These are phyloP conservation scores for Echium plantagineum DNA, from an alignment of 257 asterid genomes.

Conservation along the genomic window DNA sequence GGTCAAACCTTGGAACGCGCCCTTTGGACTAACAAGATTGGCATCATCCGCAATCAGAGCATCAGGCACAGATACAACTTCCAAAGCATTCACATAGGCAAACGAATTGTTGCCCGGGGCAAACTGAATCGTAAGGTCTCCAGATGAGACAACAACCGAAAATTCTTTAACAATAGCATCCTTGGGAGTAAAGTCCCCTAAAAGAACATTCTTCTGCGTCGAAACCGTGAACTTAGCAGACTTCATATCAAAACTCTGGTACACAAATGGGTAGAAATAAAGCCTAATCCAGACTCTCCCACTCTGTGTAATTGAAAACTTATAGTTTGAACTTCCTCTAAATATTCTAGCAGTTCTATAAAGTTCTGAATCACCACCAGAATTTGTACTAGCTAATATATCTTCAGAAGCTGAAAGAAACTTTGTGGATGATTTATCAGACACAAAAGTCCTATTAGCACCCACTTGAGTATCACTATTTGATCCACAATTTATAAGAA, in stretches of 20 bases:
- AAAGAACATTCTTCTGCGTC: constrained; percentile 28
- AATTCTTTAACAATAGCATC: constrained; percentile 21
- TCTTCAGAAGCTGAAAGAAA: constrained; percentile 39
- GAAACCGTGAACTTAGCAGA: constrained; percentile 50
- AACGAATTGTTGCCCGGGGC: constrained; percentile 28
- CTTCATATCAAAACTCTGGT: constrained; percentile 33
- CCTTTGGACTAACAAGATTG: constrained; percentile 22
- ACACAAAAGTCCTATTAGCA: constrained; percentile 30
- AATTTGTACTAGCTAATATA: constrained; percentile 35
- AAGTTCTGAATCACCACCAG: constrained; percentile 29
- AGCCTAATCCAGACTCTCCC: constrained; percentile 68
- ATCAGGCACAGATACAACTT: constrained; percentile 39
- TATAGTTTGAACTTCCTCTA: constrained; percentile 36
- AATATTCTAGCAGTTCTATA: constrained; percentile 51
- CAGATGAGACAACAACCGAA: constrained; percentile 24
- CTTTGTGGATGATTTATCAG: constrained; percentile 49
- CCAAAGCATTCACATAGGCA: constrained; percentile 42
- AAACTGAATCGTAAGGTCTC: constrained; percentile 29
- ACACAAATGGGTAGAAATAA: constrained; percentile 20
- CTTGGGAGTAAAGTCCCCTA: constrained; percentile 40
- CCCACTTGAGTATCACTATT: constrained; percentile 32
- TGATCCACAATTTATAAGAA: constrained; percentile 53
- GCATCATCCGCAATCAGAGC: constrained; percentile 33
- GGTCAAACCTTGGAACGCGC: constrained; percentile 23
- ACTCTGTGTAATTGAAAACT: constrained; percentile 32